A percentile compares a stretch with the other conserved stretches of the same genome.
These are phyloP conservation scores for Trichocladium uniseriatum DNA, from an alignment of 495 filamentous ascomycete species.

Conservation along the genomic window DNA sequence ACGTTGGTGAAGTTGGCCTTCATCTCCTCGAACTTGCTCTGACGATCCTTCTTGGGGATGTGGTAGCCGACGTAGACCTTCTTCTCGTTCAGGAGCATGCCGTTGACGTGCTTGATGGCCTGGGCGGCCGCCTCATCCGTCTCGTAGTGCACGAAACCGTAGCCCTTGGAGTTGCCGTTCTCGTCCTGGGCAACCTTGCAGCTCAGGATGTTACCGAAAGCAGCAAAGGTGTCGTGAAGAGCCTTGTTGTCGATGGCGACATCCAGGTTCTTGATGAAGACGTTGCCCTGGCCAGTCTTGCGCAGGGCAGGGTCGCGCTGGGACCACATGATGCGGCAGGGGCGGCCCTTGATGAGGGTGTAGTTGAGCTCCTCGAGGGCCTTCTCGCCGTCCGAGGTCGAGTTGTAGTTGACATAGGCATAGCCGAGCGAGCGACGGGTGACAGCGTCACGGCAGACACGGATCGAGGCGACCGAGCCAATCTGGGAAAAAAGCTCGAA, in stretches of 20 bases:
- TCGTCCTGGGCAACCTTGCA: conserved; percentile 99
- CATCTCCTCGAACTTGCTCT: conserved; percentile 99
- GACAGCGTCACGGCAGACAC: conserved; percentile 98
- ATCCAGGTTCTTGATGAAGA: conserved; percentile 99
- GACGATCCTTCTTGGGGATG: conserved; percentile 99
- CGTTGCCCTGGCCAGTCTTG: conserved; percentile 98
- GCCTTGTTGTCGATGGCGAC: conserved; percentile 99
- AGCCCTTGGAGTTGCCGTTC: conserved; percentile 90
- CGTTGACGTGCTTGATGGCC: conserved; percentile 99
- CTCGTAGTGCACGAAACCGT: conserved; percentile 99
- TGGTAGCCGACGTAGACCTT: conserved; percentile 99
- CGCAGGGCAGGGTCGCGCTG: conserved; percentile 97
- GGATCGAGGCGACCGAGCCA: conserved; percentile 96
- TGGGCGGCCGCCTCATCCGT: conserved; percentile 93
- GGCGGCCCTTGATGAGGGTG: conserved; percentile 96
- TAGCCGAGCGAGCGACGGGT: conserved; percentile 98
- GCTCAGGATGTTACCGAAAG: conserved; percentile 97
- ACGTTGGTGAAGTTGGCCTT: conserved; percentile 99
- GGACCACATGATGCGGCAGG: conserved; percentile 99
- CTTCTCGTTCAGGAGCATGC: conserved; percentile 99
- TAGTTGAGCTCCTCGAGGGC: conserved; percentile 99
- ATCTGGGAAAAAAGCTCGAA: conserved; percentile 99
- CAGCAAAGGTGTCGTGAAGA: conserved; percentile 97
- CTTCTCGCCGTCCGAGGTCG: conserved; percentile 89
- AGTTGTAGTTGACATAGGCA: conserved; percentile 99